Base-by-base conservation (phyloP, 768 basidiomycete genomes). In the Brasilioporus rufonigricans region DNA sequence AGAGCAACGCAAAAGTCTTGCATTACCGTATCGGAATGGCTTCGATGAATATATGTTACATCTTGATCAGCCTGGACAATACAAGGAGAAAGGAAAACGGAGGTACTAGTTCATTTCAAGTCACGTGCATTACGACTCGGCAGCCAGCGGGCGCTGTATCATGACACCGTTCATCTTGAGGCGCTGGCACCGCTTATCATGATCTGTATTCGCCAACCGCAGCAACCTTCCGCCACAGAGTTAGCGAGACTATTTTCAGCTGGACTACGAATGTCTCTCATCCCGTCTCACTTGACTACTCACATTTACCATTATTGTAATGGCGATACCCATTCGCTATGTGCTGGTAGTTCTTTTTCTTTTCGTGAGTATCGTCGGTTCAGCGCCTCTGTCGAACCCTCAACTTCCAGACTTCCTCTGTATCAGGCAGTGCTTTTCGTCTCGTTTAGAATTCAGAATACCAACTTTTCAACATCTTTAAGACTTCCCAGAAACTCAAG, bases 321-420 rank as follows among this genome's bases (percentile, higher is more conserved):
- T 65, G 63, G 50, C 49, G 19, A 41, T 67, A 50, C 60, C 60
- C 0, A 27, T 58, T 51, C 67, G 67, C 19, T 44, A 67, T 61
- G 56, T 61, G 32, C 26, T 58, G 18, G 19, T 59, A 43, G 61
- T 55, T 23, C 18, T 50, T 16, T 38, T 48, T 46, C 23, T 68
- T 36, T 14, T 69, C 5, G 67, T 68, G 57, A 61, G 67, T 58
- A 38, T n/a, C 27, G 11, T 18, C 2, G 32, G 16, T 10, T 23
- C n/a, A 19, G 12, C 4, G 6, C 0, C 5, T 19, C 19, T 32
- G 5, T 16, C 21, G 11, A 27, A 11, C 21, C 23, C 43, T 52
- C 26, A 50, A 39, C 32, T 4, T 36, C 24, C 13, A 1, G 10
- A 4, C 16, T 3, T 46, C 13, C 39, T 16, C 4, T 9, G 4